Percentiles rank a stretch among this genome's conserved stretches.
These are phyloP conservation scores for Kwoniella dendrophila DNA, from an alignment of 768 basidiomycete genomes.

Conservation along the genomic window DNA sequence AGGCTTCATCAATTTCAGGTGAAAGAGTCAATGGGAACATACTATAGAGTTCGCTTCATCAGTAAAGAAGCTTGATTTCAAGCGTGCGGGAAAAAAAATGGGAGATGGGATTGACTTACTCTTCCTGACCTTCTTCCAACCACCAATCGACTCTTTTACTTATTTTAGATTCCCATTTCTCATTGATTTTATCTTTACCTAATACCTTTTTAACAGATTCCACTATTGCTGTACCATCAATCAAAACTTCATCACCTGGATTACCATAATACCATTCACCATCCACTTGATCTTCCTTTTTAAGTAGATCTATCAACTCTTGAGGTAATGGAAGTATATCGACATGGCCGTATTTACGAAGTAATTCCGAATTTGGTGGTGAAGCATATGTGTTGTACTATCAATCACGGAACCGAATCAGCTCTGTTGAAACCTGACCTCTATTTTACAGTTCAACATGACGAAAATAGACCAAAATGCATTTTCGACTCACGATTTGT, in stretches of 20 bases:
- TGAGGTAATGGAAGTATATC: conserved; percentile 64
- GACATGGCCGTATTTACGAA: conserved; percentile 92
- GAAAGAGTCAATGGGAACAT: conserved; percentile 32
- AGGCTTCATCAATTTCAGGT: conserved; percentile 18
- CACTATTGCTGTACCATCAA: conserved; percentile 42
- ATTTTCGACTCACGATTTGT: conserved; percentile 76
- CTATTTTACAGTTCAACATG: no score
- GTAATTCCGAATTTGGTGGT: conserved; percentile 85
- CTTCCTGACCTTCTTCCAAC: conserved; percentile 64
- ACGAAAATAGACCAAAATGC: no score
- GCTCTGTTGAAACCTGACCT: no score
- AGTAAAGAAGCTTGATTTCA: not conserved
- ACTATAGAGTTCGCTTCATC: conserved; percentile 13
- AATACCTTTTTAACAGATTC: conserved; percentile 13
- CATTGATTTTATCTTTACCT: conserved; percentile 24
- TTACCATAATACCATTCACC: conserved; percentile 49
- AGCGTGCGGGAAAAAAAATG: not conserved
- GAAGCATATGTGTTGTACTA: conserved; percentile 97
- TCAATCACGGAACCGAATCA: no score
- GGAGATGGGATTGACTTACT: conserved; percentile 25
- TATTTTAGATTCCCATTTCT: conserved; percentile 42
- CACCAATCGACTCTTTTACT: conserved; percentile 84
- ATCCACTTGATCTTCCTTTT: conserved; percentile 25
- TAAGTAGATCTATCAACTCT: conserved; percentile 20
- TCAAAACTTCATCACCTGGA: conserved; percentile 52